A percentile compares a stretch with the other conserved stretches of the same genome.
Conservation (phyloP, 2,329 filamentous ascomycete species). For the Cercospora nicotianae region DNA sequence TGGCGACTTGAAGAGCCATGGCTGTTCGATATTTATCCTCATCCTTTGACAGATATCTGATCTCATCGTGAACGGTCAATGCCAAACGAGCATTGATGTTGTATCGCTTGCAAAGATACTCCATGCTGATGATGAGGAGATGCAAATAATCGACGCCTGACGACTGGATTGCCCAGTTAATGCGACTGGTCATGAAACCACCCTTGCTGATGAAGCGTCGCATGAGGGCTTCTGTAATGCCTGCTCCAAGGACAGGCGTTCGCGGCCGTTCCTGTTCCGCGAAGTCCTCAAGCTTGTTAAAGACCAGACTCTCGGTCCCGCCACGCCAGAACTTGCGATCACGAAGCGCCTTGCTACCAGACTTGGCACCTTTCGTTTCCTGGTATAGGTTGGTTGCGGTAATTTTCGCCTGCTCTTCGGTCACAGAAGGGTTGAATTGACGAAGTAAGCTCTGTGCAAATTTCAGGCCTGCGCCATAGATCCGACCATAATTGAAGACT, state of each 20-base stretch:
- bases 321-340: conserved; percentile 88
- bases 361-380: conserved; percentile 87
- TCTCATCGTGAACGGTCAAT: conserved; percentile 97
- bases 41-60: conserved; percentile 84
- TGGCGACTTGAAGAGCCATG: conserved; percentile 90
- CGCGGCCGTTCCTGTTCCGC: conserved; percentile 88
- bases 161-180: conserved; percentile 99
- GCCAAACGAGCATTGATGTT: conserved; percentile 81
- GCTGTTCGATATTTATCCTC: conserved; percentile 85
- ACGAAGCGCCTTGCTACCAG: conserved; percentile 68
- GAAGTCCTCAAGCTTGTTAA: conserved; percentile 97
- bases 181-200: conserved; percentile 90
- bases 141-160: conserved; percentile 97
- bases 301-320: conserved; percentile 95
- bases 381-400: conserved; percentile 80
- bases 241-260: conserved; percentile 89
- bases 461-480: conserved; percentile 94
- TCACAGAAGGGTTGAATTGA: conserved; percentile 86
- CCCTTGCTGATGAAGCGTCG: conserved; percentile 82
- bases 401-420: conserved; percentile 72
- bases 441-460: conserved; percentile 87
- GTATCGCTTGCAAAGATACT: conserved; percentile 83
- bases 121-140: conserved; percentile 89
- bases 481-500: conserved; percentile 97
- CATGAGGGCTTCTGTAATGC: conserved; percentile 95